Evolutionary conservation across 345 rosid species (phyloP).

Genomic region (Citrus reticulata): DNA sequence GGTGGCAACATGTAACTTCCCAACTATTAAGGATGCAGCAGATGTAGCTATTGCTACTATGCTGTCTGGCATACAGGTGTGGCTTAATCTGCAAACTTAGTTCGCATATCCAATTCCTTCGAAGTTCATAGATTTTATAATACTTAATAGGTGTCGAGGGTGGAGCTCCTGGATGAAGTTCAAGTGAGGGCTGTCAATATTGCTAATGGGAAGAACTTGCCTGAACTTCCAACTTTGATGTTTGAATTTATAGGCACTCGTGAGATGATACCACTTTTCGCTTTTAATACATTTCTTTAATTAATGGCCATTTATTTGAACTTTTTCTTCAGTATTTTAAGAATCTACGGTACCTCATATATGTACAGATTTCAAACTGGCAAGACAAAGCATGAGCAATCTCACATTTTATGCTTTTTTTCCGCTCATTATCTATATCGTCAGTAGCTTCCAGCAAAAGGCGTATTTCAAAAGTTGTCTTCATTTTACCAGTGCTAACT

Average conservation of each 20-base stretch:
- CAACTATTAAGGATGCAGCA: conserved; percentile 91
- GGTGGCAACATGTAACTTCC: conserved; percentile 96
- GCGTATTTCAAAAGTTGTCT: background rate
- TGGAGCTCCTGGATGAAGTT: conserved; percentile 89
- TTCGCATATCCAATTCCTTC: conserved; percentile 13
- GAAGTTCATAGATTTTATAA: conserved; percentile 9
- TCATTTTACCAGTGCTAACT: background rate
- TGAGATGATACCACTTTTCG: conserved; percentile 18
- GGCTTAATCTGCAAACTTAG: conserved; percentile 11
- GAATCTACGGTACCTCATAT: background rate
- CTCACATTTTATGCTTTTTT: background rate
- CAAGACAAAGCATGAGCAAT: background rate
- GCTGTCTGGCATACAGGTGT: conserved; percentile 86
- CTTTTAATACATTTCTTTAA: background rate
- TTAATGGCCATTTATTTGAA: background rate
- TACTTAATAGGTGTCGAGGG: conserved; percentile 67
- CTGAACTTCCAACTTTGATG: conserved; percentile 86
- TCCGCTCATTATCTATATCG: background rate
- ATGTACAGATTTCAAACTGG: background rate
- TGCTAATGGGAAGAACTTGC: conserved; percentile 80
- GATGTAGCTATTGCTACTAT: conserved; percentile 91
- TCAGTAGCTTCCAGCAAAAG: background rate
- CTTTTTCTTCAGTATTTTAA: background rate
- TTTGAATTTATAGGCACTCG: conserved; percentile 94
- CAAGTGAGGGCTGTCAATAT: conserved; percentile 77